phyloP scores from a whole-genome alignment of 1,284 basidiomycete genomes.

The Moesziomyces globuligerus region DNA sequence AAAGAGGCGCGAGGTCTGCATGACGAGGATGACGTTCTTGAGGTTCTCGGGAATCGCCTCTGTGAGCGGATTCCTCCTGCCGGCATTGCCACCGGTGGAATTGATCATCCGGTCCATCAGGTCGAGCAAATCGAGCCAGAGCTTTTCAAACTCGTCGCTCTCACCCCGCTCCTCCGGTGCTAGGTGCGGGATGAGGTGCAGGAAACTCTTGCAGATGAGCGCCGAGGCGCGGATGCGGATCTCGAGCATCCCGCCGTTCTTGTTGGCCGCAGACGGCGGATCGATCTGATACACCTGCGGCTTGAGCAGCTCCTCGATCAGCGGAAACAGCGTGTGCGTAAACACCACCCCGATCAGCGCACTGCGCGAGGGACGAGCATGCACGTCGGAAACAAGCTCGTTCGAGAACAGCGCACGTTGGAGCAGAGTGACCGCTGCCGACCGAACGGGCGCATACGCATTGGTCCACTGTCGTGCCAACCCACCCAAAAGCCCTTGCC shows the following conservation, averaged over 20 bases:
- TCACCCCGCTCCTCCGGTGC: conserved; percentile 67
- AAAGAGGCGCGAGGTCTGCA: conserved; percentile 87
- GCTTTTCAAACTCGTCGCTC: conserved; percentile 74
- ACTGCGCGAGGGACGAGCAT: conserved; percentile 70
- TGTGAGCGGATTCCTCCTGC: conserved; percentile 68
- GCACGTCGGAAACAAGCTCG: conserved; percentile 4
- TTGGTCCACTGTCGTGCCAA: conserved; percentile 87
- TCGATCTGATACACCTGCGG: conserved; percentile 83
- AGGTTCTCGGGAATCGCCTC: conserved; percentile 95
- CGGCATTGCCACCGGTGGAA: conserved; percentile 64
- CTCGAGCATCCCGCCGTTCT: conserved; percentile 79
- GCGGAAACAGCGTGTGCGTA: conserved; percentile 87
- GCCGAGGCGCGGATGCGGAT: conserved; percentile 86
- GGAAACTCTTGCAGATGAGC: conserved; percentile 91
- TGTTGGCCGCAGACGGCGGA: conserved; percentile 69
- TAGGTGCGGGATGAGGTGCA: conserved; percentile 87
- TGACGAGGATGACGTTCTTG: conserved; percentile 95
- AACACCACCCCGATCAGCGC: conserved; percentile 77
- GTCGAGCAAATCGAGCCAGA: conserved; percentile 94
- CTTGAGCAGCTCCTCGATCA: conserved; percentile 89
- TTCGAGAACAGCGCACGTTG: conserved; percentile 80
- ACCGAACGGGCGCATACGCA: conserved; percentile 83
- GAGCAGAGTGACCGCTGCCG: conserved; percentile 82
- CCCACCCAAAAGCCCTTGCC: conserved; percentile 80
- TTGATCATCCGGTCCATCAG: conserved; percentile 89